These are phyloP conservation scores for Hypsizygus marmoreus DNA, from an alignment of 768 basidiomycete species.

Conservation along the genomic window DNA sequence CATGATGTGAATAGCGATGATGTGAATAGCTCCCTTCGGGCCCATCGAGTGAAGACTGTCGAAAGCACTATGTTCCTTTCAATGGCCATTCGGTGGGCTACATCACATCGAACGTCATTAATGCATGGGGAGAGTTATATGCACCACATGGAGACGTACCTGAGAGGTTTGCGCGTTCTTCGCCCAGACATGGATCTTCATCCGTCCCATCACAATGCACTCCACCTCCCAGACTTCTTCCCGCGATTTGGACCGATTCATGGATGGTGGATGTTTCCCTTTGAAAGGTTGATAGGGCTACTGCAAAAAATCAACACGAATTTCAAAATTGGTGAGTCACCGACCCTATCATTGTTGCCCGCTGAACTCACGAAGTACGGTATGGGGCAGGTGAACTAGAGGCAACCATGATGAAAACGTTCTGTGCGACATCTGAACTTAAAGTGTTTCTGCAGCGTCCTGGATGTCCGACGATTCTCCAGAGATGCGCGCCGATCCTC, in stretches of 20 bases:
- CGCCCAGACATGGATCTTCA: constrained; percentile 11
- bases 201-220: constrained; percentile 13
- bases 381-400: no score
- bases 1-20: no score
- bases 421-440: no score
- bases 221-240: no score
- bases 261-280: constrained; percentile 18
- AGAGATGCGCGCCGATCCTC: no score
- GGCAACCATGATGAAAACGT: no score
- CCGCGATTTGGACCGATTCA: constrained; percentile 14
- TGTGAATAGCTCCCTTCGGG: no score
- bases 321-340: constrained; percentile 14
- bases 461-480: no score
- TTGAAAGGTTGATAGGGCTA: constrained; percentile 13
- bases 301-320: constrained; percentile 18
- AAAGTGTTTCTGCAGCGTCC: no score
- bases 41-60: no score
- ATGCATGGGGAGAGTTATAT: constrained; percentile 15
- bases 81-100: constrained; percentile 16
- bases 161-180: constrained; percentile 8
- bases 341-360: no score
- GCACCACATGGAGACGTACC: constrained; percentile 10
- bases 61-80: constrained; percentile 17
- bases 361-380: no score
- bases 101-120: constrained; percentile 11